Conservation (phyloP, 805 yeast species). For the Saccharomycopsis guyanensis region DNA sequence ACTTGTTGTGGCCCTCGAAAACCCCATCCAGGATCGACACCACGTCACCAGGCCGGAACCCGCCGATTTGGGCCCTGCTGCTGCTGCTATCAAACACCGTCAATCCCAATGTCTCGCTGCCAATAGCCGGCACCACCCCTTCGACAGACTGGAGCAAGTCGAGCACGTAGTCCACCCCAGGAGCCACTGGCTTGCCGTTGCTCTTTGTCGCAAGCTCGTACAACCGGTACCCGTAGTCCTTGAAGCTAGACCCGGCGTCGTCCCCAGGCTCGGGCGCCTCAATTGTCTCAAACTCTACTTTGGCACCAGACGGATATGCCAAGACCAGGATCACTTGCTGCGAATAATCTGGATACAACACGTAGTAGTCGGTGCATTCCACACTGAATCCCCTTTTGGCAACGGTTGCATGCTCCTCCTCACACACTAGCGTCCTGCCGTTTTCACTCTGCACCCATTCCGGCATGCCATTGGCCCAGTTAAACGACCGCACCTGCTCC, state of each 20-base stretch:
- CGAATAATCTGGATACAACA: conserved; percentile 66
- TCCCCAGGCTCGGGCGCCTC: too few species aligned
- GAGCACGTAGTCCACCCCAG: neutral
- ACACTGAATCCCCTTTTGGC: conserved; percentile 46
- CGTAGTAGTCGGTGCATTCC: conserved; percentile 56
- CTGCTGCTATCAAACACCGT: neutral
- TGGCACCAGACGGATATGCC: neutral
- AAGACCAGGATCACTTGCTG: conserved; percentile 32
- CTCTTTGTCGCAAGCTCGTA: conserved; percentile 32
- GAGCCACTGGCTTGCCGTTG: conserved; percentile 23
- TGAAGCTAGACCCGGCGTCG: neutral
- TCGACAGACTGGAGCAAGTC: neutral
- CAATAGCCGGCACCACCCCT: neutral
- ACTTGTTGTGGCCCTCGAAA: conserved; percentile 56
- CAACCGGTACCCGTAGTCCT: neutral
- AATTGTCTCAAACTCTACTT: neutral
- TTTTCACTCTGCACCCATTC: conserved; percentile 22
- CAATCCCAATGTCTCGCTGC: neutral
- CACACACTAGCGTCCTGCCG: conserved; percentile 48
- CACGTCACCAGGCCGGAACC: conserved; percentile 69
- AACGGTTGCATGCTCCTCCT: conserved; percentile 52
- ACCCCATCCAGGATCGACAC: conserved; percentile 67
- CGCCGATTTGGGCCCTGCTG: neutral
- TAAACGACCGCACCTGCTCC: neutral
- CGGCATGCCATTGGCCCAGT: neutral